Base-by-base conservation (phyloP, 495 filamentous ascomycete species). In the Xylaria venustula region DNA sequence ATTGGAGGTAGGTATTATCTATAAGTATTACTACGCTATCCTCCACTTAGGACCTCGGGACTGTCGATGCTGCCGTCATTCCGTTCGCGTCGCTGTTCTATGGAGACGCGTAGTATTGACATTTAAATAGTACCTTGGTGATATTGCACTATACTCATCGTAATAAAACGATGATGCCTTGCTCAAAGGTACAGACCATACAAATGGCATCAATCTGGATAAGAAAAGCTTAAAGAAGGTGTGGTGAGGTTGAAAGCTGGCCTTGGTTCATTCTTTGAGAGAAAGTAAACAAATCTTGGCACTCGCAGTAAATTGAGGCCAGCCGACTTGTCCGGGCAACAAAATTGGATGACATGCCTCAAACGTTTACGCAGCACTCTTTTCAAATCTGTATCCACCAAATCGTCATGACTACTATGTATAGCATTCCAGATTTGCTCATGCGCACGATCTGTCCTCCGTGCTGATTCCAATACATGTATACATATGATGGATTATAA, bases 311-410 rank as follows among this genome's bases (percentile, higher is more conserved):
- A 47, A 44, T 54, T 61, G 46, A 46, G 26, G 20, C 19, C 11
- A 25, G 25, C 58, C 58, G 25, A 34, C 55, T 50, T 68, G 63
- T 51, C 60, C 61, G 57, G 68, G 65, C 63, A 68, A 66, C 65
- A 42, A 56, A 42, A 66, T 66, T 64, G 55, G 59, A 61, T 65
- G 63, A 44, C 58, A 61, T 65, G 58, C 54, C 26, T 23, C 20
- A 17, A 32, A 55, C n/a, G 34, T 50, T 59, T 42, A 50, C 17
- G n/a, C 34, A 59, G 53, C 53, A 45, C 19, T 17, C 4, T 19
- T 32, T 32, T 55, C 23, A 45, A 55, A 17, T 15, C 36, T 20
- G n/a, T 41, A 54, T 20, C 34, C 23, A 54, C 22, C 37, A 34
- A 25, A 4, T 15, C 37, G 11, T 30, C 51, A 34, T 34, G 11